Percentiles rank a stretch among this genome's conserved stretches.
These are phyloP conservation scores for Sugiyamaella xylanicola DNA, from an alignment of 1,139 yeast genomes.

Conservation along the genomic window DNA sequence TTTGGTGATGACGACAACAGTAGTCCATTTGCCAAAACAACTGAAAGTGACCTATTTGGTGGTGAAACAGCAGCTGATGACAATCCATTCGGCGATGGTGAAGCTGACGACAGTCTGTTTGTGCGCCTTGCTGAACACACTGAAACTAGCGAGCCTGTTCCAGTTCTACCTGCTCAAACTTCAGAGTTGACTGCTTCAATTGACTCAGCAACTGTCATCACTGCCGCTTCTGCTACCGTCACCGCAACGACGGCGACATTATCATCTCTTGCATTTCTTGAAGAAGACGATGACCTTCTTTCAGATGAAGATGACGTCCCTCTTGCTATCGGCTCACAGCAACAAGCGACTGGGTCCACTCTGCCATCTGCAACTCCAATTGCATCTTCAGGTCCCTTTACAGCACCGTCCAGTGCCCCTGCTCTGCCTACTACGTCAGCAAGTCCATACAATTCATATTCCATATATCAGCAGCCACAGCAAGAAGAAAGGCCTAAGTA, in stretches of 20 bases:
- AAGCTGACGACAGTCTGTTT: slow-evolving; percentile 19
- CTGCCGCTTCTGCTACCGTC: background rate
- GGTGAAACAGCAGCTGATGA: slow-evolving; percentile 7
- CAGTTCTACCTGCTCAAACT: background rate
- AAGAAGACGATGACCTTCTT: slow-evolving; percentile 49
- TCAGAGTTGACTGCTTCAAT: background rate
- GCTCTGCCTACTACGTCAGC: slow-evolving; percentile 1
- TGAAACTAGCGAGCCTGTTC: background rate
- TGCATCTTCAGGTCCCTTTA: slow-evolving; percentile 11
- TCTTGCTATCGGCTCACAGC: background rate
- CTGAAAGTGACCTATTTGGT: background rate
- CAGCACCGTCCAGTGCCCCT: slow-evolving; percentile 17
- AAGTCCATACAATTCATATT: slow-evolving; percentile 14
- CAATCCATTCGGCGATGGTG: slow-evolving; percentile 21
- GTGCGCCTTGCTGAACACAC: slow-evolving; percentile 17
- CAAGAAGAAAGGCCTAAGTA: slow-evolving; percentile 9
- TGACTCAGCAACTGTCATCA: background rate
- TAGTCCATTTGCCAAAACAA: background rate
- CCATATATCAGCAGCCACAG: slow-evolving; percentile 21
- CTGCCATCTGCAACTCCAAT: slow-evolving; percentile 16
- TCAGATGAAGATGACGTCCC: slow-evolving; percentile 30
- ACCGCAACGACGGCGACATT: background rate
- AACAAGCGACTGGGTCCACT: background rate
- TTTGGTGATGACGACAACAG: background rate
- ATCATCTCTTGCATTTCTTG: slow-evolving; percentile 44